Conservation (phyloP, 768 basidiomycete species). For the Russula lepida region DNA sequence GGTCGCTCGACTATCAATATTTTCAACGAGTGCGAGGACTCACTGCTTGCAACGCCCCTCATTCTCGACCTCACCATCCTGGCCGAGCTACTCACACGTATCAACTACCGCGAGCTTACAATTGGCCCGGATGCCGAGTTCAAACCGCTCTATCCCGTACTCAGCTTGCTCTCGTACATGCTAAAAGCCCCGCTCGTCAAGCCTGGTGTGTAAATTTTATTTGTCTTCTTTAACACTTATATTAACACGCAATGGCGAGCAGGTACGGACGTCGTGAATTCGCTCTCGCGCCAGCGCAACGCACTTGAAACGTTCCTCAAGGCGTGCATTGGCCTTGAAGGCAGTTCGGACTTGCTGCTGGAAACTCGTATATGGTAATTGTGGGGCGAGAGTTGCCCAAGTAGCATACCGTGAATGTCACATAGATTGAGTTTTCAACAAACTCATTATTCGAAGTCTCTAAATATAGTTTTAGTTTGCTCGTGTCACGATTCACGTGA, state of each 20-base stretch:
- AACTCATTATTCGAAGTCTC: not conserved
- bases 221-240: not conserved
- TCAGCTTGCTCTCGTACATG: constrained; percentile 94
- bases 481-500: constrained; percentile 11
- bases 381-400: not conserved
- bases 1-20: constrained; percentile 91
- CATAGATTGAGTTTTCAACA: constrained; percentile 14
- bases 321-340: constrained; percentile 86
- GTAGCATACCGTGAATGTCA: not conserved
- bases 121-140: constrained; percentile 49
- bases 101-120: constrained; percentile 68
- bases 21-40: constrained; percentile 99
- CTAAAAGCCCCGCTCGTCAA: constrained; percentile 97
- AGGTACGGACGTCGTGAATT: constrained; percentile 91
- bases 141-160: constrained; percentile 78
- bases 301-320: constrained; percentile 91
- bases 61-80: constrained; percentile 92
- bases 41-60: constrained; percentile 89
- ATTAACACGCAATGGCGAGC: constrained; percentile 1
- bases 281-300: constrained; percentile 87
- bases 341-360: constrained; percentile 74
- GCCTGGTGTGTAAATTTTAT: constrained; percentile 44
- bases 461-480: not conserved
- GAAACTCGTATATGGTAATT: constrained; percentile 83
- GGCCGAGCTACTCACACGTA: constrained; percentile 87